Base-by-base conservation (phyloP, 164 flowering plant species). In the Stephania japonica region DNA sequence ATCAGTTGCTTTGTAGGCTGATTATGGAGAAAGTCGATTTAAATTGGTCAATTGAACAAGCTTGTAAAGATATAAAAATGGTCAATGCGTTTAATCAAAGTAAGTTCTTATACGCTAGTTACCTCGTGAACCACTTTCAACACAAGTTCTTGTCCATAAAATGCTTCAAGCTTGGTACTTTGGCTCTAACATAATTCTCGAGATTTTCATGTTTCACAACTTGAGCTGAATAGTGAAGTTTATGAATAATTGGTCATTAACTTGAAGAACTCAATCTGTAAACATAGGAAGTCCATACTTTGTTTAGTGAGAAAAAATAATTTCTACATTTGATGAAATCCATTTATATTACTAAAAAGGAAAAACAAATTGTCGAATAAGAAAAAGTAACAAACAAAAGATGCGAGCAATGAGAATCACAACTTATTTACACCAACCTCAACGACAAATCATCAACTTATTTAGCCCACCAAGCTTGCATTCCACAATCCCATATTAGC, bases 141-240 rank as follows among this genome's bases (percentile, higher is more conserved):
- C n/a, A n/a, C n/a, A n/a, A n/a, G 65, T 70, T 80, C 65, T 76
- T 70, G 32, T 49, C 83, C 76, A 81, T 80, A 76, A 94, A 94
- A 62, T 76, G 82, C 78, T 81, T 80, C 81, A 94, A 81, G 78
- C 91, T 87, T 66, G 98, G 91, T 76, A 92, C 94, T 38, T 81
- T 83, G 21, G 82, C 85, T 64, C 76, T 73, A 9, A 94, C 78
- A 81, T 87, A 88, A 73, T 87, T 86, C 42, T 95, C 98, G 67
- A 94, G 82, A 69, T 47, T 78, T 62, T 67, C 70, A 41, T 85
- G 77, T 75, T 81, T 82, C 64, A 91, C 25, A 69, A n/a, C n/a
- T n/a, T n/a, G n/a, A n/a, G n/a, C n/a, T n/a, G n/a, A n/a, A n/a
- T n/a, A n/a, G n/a, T n/a, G n/a, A n/a, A n/a, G n/a, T n/a, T n/a